These are phyloP conservation scores for Fraxinus excelsior DNA, from an alignment of 257 asterid genomes.

Conservation along the genomic window DNA sequence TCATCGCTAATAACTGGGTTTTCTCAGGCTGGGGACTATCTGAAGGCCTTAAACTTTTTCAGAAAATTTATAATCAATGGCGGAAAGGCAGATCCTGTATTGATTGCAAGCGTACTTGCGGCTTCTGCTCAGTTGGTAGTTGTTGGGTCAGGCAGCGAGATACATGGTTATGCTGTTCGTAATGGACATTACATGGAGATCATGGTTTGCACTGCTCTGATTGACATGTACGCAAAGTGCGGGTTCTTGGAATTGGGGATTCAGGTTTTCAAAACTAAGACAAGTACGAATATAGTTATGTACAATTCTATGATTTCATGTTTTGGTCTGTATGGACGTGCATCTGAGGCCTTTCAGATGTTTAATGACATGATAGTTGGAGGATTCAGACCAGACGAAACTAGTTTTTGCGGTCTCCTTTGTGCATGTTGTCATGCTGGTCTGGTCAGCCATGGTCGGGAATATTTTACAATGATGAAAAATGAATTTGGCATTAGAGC, in stretches of 20 bases:
- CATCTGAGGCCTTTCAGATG: constrained; percentile 48
- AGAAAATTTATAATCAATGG: constrained; percentile 44
- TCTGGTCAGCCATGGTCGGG: constrained; percentile 54
- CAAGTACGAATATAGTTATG: constrained; percentile 48
- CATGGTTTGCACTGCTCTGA: constrained; percentile 70
- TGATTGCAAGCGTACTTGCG: constrained; percentile 55
- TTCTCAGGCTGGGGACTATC: constrained; percentile 45
- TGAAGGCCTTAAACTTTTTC: constrained; percentile 52
- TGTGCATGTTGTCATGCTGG: constrained; percentile 84
- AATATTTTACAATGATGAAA: constrained; percentile 55
- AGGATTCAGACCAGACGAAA: constrained; percentile 63
- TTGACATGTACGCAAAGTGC: constrained; percentile 89
- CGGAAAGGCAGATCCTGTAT: constrained; percentile 43
- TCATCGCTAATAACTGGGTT: constrained; percentile 72
- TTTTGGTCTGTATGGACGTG: constrained; percentile 70
- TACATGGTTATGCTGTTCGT: constrained; percentile 73
- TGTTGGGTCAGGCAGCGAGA: constrained; percentile 62
- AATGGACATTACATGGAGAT: constrained; percentile 37
- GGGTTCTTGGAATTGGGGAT: constrained; percentile 70
- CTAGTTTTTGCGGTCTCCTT: constrained; percentile 68
- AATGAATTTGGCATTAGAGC: constrained; percentile 48
- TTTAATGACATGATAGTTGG: constrained; percentile 47
- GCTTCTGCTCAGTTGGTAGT: constrained; percentile 55
- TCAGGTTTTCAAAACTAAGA: constrained; percentile 55
- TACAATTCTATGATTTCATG: constrained; percentile 62